Percentiles rank a stretch among this genome's conserved stretches.
These are phyloP conservation scores for Claviceps cyperi DNA, from an alignment of 2,329 filamentous ascomycete genomes.

Conservation along the genomic window DNA sequence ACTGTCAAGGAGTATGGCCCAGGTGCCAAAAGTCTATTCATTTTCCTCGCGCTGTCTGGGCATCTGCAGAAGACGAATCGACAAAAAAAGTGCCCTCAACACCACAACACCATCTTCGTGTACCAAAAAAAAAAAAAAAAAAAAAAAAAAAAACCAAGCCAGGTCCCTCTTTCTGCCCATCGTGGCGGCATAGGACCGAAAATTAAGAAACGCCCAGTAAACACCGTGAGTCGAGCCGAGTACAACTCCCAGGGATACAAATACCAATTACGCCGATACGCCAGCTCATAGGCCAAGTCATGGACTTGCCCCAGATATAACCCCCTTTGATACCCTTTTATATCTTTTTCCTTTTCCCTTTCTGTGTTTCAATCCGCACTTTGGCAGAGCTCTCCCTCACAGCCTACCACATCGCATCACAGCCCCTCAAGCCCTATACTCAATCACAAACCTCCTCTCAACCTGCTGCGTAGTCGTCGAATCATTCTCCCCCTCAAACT, in stretches of 20 bases:
- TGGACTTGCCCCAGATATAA: not conserved
- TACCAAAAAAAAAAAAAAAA: not conserved
- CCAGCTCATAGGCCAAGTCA: not conserved
- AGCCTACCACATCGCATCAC: too few species aligned
- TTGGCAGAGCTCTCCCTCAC: too few species aligned
- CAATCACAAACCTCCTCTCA: constrained; percentile 61
- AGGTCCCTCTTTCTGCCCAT: not conserved
- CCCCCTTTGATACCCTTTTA: not conserved
- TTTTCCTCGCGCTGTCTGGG: not conserved
- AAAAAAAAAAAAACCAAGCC: not conserved
- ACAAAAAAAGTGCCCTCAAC: not conserved
- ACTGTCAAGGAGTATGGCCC: not conserved
- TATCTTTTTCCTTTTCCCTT: not conserved
- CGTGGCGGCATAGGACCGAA: not conserved
- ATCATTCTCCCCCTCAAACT: constrained; percentile 70
- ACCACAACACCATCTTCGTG: not conserved
- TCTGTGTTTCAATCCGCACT: not conserved
- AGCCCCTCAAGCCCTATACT: constrained; percentile 36
- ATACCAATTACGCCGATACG: not conserved
- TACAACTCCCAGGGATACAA: not conserved
- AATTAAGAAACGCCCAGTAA: not conserved
- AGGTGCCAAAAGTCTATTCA: not conserved
- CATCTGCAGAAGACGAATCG: not conserved
- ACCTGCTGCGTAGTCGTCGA: constrained; percentile 61
- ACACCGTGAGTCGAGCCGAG: not conserved